Evolutionary conservation across 306 rosid genomes (phyloP), one percentile per base, ranked within the genome.

Genomic region (Geum urbanum): DNA sequence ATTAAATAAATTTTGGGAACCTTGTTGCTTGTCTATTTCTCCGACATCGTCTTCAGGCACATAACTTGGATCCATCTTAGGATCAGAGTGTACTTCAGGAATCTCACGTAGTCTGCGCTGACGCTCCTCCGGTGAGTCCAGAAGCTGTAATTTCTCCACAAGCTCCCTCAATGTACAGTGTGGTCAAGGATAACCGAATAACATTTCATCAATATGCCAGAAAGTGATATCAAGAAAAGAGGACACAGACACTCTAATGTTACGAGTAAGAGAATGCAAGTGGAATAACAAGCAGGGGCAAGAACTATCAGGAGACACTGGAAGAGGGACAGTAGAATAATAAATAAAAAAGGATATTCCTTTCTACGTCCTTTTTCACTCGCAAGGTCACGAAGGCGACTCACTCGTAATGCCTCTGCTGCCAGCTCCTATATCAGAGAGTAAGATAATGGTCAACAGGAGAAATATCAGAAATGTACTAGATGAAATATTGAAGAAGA

Each of bases 341-440:
- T 62, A 56, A 79, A 0, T 0, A 22, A 78, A 72, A 77, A 94
- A 90, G 98, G 98, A 94, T 94, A 94, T 94, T 94, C 97, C 79
- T 90, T 91, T 75, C 78, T 71, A 69, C 70, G 84, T 73, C 97
- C 97, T 82, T 88, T 90, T 80, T 88, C 96, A 80, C 86, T 90
- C 75, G 98, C 96, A 75, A 90, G 84, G 77, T 84, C 89, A 48
- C 88, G 96, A 45, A 94, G 97, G 77, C 88, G 85, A 72, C 67
- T 87, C 66, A 88, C 84, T 69, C 75, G 84, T 77, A 86, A 70
- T 63, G 78, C 83, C 88, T 94, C 96, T 61, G 84, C 84, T 53
- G 80, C 89, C 77, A 90, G 85, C 75, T 74, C 70, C 98, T 94
- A 80, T 20, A 86, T 67, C 73, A 82, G 57, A 45, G 73, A 66